These are phyloP conservation scores for Hypomontagnella submonticulosa DNA, from an alignment of 495 filamentous ascomycete species.

Conservation along the genomic window DNA sequence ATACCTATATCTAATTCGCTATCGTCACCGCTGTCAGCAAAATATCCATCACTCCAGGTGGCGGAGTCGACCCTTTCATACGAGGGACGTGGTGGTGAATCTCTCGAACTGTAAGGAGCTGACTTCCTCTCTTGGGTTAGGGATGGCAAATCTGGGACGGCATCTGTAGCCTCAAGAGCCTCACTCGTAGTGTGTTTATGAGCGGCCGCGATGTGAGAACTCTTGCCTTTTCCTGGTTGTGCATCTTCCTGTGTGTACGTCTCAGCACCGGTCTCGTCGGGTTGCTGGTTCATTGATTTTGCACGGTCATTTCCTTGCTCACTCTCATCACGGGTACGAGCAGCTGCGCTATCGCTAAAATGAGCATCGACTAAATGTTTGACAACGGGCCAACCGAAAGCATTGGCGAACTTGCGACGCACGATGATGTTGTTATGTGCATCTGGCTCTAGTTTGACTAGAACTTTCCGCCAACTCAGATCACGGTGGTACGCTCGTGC, in stretches of 20 bases:
- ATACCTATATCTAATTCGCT: conserved; percentile 53
- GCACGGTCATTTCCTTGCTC: conserved; percentile 56
- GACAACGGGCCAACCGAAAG: conserved; percentile 96
- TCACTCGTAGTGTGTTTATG: conserved; percentile 52
- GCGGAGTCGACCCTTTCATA: conserved; percentile 53
- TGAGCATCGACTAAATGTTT: conserved; percentile 94
- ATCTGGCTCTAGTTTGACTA: conserved; percentile 94
- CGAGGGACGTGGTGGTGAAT: conserved; percentile 44
- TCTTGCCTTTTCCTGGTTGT: conserved; percentile 4
- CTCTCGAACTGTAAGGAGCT: conserved; percentile 41
- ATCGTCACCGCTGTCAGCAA: conserved; percentile 62
- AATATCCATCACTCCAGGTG: conserved; percentile 66
- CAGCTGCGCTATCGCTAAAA: conserved; percentile 75
- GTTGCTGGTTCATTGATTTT: conserved; percentile 47
- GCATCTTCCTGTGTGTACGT: conserved; percentile 41
- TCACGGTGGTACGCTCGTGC: conserved; percentile 92
- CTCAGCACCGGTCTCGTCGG: conserved; percentile 55
- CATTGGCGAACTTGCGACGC: conserved; percentile 94
- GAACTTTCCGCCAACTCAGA: conserved; percentile 93
- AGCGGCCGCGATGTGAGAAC: conserved; percentile 7
- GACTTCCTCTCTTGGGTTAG: conserved; percentile 29
- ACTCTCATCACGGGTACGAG: conserved; percentile 67
- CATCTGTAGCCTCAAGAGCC: conserved; percentile 52
- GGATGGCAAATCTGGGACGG: conserved; percentile 50
- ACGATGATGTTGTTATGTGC: conserved; percentile 99